These are phyloP conservation scores for Kwoniella shivajii DNA, from an alignment of 1,284 basidiomycete species.

Conservation along the genomic window DNA sequence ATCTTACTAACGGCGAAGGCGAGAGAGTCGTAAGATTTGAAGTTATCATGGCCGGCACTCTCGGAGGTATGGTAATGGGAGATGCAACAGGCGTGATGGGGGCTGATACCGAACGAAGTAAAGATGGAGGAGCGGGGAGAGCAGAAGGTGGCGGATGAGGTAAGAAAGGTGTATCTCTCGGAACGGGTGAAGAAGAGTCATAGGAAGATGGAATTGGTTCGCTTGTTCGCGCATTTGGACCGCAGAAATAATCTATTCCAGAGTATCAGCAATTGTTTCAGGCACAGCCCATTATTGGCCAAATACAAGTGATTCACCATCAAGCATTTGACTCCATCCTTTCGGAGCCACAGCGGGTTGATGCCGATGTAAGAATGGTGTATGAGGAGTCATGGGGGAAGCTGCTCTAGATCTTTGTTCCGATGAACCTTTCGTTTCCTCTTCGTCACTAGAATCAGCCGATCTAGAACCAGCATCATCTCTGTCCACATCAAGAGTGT, in stretches of 20 bases:
- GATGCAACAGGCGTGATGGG: slow-evolving; percentile 13
- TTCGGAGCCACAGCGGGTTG: slow-evolving; percentile 19
- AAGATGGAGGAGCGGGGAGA: slow-evolving; percentile 9
- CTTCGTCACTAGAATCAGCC: slow-evolving; percentile 8
- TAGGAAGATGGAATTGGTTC: slow-evolving; percentile 5
- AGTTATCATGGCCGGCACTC: slow-evolving; percentile 4
- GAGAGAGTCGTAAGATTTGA: slow-evolving; percentile 3
- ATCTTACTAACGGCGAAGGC: slow-evolving; percentile 26
- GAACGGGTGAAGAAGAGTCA: slow-evolving; percentile 2
- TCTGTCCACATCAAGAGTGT: slow-evolving; percentile 5
- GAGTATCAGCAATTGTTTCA: neutral
- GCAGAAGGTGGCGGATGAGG: slow-evolving; percentile 9
- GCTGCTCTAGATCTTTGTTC: slow-evolving; percentile 6
- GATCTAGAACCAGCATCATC: slow-evolving; percentile 8
- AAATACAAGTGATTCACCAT: slow-evolving; percentile 35
- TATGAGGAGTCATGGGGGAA: slow-evolving; percentile 21
- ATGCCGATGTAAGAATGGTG: slow-evolving; percentile 23
- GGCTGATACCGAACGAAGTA: slow-evolving; percentile 17
- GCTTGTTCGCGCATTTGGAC: slow-evolving; percentile 10
- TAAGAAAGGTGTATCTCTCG: slow-evolving; percentile 12
- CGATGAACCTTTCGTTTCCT: slow-evolving; percentile 3
- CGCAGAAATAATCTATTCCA: slow-evolving; percentile 46
- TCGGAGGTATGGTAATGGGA: slow-evolving; percentile 9
- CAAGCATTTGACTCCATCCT: slow-evolving; percentile 51
- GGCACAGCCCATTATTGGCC: neutral